These are phyloP conservation scores for Mycotypha africana DNA, from an alignment of 371 early-diverging fungal genomes.

Conservation along the genomic window DNA sequence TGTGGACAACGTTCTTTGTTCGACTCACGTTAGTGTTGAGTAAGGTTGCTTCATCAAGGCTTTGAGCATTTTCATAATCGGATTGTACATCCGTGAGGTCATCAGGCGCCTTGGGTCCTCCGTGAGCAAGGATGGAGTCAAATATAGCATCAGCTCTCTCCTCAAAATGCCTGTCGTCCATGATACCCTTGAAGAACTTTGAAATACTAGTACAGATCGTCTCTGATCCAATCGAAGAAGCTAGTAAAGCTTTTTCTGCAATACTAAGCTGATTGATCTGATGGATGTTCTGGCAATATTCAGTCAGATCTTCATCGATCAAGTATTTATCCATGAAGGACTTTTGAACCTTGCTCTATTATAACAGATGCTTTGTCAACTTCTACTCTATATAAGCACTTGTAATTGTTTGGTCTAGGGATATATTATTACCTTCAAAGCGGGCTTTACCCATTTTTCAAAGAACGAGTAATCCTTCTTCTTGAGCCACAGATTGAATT, in stretches of 20 bases:
- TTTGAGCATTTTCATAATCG: too few relatives aligned
- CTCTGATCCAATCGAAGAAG: slow-evolving; percentile 1
- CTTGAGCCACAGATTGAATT: slow-evolving; percentile 54
- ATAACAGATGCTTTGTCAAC: too few relatives aligned
- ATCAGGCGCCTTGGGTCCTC: slow-evolving; percentile 10
- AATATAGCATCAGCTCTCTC: slow-evolving; percentile 4
- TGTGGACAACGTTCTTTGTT: too few relatives aligned
- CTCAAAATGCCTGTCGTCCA: slow-evolving; percentile 7
- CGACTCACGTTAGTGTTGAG: too few relatives aligned
- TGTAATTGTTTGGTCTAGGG: too few relatives aligned
- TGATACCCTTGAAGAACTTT: slow-evolving; percentile 24
- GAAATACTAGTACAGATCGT: slow-evolving; percentile 12
- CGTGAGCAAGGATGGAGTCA: slow-evolving; percentile 10
- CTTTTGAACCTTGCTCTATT: slow-evolving; percentile 45
- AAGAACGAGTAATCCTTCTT: slow-evolving; percentile 45
- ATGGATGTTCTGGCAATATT: slow-evolving; percentile 24
- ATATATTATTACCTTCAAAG: slow-evolving; percentile 50
- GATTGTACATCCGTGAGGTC: too few relatives aligned
- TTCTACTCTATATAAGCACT: too few relatives aligned
- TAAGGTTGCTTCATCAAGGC: too few relatives aligned
- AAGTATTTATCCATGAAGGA: slow-evolving; percentile 49
- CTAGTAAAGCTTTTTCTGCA: slow-evolving; percentile 45
- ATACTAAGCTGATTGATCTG: slow-evolving; percentile 26
- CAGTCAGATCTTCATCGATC: slow-evolving; percentile 27
- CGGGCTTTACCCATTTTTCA: slow-evolving; percentile 31